Evolutionary conservation across 2,329 filamentous ascomycete genomes (phyloP), one percentile per base, ranked within the genome.

Genomic region (Bipolaris sorokiniana): DNA sequence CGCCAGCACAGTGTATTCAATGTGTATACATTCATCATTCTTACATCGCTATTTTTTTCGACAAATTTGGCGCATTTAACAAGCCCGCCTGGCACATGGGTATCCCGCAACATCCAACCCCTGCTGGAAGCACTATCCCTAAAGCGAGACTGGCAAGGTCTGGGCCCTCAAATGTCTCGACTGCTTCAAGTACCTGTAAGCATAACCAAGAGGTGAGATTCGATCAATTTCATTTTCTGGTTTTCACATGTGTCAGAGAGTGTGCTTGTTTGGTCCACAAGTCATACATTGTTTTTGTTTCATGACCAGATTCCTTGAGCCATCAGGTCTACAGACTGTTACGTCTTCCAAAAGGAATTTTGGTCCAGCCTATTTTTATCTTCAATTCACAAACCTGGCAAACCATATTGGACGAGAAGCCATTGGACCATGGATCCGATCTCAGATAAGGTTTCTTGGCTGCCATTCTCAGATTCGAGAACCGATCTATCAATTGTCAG

Each of bases 171-270:
- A 48, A 49, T 51, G 59, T 28, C 47, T 62, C 28, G 28, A 11
- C 28, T 11, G 28, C 28, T 31, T 31, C 28, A 47, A 31, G 28
- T 36, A 11, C 44, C 44, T 22, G 18, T 47, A 16, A 31, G 11
- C 13, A n/a, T 22, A 15, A 20, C 3, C 18, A 28, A 47, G 28
- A 66, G 59, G 65, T 67, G 56, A 63, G 61, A 20, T 15, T n/a
- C n/a, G 11, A 10, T 42, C 13, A 6, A 7, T 15, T 16, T 16
- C n/a, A 46, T 28, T 34, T 11, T 28, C 9, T 31, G 10, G 3
- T 18, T 6, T 13, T 22, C 36, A 20, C n/a, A 42, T 5, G 5
- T 42, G 7, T 44, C 9, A 1, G 16, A 5, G 10, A 16, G 20
- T 13, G 36, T n/a, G 7, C 16, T 16, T 51, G 20, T 34, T n/a